Evolutionary conservation across 345 rosid genomes (phyloP), one percentile per base, ranked within the genome.

Genomic region (Salix caprea): DNA sequence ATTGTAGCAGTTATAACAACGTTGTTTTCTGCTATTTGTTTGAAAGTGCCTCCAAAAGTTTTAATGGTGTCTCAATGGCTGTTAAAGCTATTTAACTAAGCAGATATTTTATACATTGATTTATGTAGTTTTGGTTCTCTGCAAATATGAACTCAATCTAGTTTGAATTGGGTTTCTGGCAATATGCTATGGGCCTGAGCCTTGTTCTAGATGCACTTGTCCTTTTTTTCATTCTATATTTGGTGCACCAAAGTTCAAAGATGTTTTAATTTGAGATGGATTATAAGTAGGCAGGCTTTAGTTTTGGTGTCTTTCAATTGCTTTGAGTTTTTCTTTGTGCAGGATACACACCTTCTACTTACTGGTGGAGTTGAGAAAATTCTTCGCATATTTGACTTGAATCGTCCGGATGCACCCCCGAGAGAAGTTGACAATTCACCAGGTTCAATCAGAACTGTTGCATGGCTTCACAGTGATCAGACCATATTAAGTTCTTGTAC

Each of bases 391-490:
- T 96, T 86, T 82, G 98, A 96, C 84, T 79, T 96, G 89, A 93
- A 93, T 79, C 84, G 90, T 67, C 90, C 88, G 52, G 97, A 96
- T 82, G 97, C 94, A 65, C 85, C 97, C 69, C 92, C 99, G 61
- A 91, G 91, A 88, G 95, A 92, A 88, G 88, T 96, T 80, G 94
- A 85, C 77, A 87, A 85, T n/a, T 91, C 95, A 36, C 93, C 97
- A 65, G 94, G 97, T 82, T 93, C 97, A 67, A 86, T 96, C 44
- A 86, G 98, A 86, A 90, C 97, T 37, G 91, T 88, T 39, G 88
- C 94, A 7, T 96, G 99, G 99, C 96, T 96, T 84, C 99, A 96
- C 78, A 88, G 93, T 81, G 98, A 96, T 82, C 94, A 92, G 86
- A 93, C 99, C 65, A 92, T 96, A 72, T 76, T 96, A 73, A 92